Conservation (phyloP, 192 early-diverging fungal genomes). For the Coemansia sp. region DNA sequence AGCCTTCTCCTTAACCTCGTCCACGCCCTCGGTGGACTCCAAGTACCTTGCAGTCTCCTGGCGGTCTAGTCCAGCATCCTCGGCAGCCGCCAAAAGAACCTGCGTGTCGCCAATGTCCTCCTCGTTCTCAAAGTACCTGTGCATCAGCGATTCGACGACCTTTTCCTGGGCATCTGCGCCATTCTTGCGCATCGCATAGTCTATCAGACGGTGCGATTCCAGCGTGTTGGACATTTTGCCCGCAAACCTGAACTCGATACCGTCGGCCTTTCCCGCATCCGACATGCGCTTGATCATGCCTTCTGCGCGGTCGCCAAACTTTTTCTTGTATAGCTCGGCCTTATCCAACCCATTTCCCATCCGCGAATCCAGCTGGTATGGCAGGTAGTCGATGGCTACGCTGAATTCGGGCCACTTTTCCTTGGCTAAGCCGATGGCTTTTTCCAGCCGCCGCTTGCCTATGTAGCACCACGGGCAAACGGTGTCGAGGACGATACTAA, state of each 20-base stretch:
- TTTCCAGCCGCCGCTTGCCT: slow-evolving; percentile 72
- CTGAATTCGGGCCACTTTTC: slow-evolving; percentile 54
- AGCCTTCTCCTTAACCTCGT: slow-evolving; percentile 56
- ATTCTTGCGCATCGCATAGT: slow-evolving; percentile 47
- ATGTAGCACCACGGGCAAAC: slow-evolving; percentile 79
- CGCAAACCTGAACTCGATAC: slow-evolving; percentile 65
- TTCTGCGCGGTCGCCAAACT: slow-evolving; percentile 64
- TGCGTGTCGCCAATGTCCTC: slow-evolving; percentile 65
- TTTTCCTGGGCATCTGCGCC: slow-evolving; percentile 48
- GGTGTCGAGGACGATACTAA: slow-evolving; percentile 66
- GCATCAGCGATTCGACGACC: slow-evolving; percentile 63
- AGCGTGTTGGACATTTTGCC: slow-evolving; percentile 66
- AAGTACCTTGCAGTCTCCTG: slow-evolving; percentile 54
- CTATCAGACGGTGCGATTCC: slow-evolving; percentile 66
- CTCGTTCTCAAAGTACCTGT: slow-evolving; percentile 71
- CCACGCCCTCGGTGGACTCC: slow-evolving; percentile 56
- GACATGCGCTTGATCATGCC: slow-evolving; percentile 59
- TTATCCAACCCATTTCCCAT: slow-evolving; percentile 56
- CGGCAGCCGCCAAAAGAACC: slow-evolving; percentile 59
- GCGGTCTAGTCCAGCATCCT: slow-evolving; percentile 60
- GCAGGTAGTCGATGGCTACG: slow-evolving; percentile 63
- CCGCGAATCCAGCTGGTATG: slow-evolving; percentile 69
- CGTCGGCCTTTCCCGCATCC: slow-evolving; percentile 59
- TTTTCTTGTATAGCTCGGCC: slow-evolving; percentile 56
- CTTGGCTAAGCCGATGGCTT: slow-evolving; percentile 55